Evolutionary conservation across 208 protist genomes (phyloP).

Genomic region (Trypanosoma platydactyli): DNA sequence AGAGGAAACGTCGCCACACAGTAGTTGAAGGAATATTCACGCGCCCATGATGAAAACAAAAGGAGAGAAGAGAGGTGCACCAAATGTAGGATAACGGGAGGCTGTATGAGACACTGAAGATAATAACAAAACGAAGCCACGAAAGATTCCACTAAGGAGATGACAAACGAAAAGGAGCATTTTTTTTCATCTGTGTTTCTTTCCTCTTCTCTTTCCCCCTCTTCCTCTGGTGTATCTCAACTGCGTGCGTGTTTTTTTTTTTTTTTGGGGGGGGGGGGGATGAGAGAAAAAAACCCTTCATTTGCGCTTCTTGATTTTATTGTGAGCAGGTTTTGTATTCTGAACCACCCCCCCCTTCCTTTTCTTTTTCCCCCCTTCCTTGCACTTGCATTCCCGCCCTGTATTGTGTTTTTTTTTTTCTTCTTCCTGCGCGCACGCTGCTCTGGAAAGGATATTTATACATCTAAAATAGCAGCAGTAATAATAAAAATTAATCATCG

Average conservation of each 20-base stretch:
- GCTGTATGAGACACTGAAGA: too few species aligned
- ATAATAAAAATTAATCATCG: constrained; percentile 10
- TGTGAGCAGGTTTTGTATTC: neutral
- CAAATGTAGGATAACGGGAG: neutral
- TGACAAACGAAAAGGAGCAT: too few species aligned
- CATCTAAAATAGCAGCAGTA: too few species aligned
- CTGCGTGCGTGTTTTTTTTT: constrained; percentile 4
- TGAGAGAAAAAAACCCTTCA: too few species aligned
- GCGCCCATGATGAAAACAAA: neutral
- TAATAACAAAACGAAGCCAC: neutral
- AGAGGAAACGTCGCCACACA: neutral
- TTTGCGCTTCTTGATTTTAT: too few species aligned
- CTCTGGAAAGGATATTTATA: too few species aligned
- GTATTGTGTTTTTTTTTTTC: constrained; percentile 4
- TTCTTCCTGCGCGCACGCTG: too few species aligned
- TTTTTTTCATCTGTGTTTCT: neutral
- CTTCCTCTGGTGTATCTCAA: constrained; percentile 2
- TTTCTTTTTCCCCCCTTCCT: neutral
- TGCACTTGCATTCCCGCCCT: neutral
- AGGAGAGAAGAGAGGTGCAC: constrained; percentile 12
- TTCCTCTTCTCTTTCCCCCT: neutral
- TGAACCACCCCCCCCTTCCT: neutral
- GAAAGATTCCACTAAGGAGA: too few species aligned
- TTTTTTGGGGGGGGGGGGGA: too few species aligned
- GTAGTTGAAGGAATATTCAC: neutral